Base-by-base conservation (phyloP, 306 rosid species). In the Acacia melanoxylon region DNA sequence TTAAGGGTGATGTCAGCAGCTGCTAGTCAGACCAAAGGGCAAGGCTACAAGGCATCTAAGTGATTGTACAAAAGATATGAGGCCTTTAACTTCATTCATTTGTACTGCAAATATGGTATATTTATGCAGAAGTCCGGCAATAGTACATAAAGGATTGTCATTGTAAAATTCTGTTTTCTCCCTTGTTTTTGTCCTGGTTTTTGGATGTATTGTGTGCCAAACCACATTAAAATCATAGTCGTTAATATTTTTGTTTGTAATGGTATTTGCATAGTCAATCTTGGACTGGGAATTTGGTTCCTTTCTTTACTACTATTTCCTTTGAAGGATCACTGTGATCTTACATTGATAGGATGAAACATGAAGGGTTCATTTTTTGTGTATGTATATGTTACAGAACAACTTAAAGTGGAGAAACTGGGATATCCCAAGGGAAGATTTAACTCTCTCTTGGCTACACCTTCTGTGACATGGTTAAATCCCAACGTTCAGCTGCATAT, bases 1-100 rank as follows among this genome's bases (percentile, higher is more conserved):
- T 80, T 95, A 66, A 94, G 95, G 4, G 91, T 72, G 58, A 90
- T 95, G 97, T 90, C 93, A 41, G 84, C 92, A 20, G 89, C 91
- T 0, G 92, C 98, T 52, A 59, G 78, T 89, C 99, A 89, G 80
- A 74, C 90, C 77, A 95, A 90, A 85, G 89, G 90, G 75, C 97
- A 89, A 22, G 97, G 90, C 87, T 90, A 88, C 56, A 95, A 87
- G 80, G 89, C 91, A 74, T 80, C 93, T 66, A 95, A 93, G 83
- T 91, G 86, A 87, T 87, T 71, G 66, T 80, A 33, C 56, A 82
- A 73, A 44, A 79, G 75, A 61, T 77, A 62, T 85, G 85, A 68
- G 77, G 87, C 75, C 66, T 25, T 66, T 41, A 24, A 69, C 74
- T 85, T 87, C 83, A 76, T 91, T 89, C 78, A 84, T 69, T 88